phyloP scores from a whole-genome alignment of 1,284 basidiomycete species.

The Ganoderma boninense region DNA sequence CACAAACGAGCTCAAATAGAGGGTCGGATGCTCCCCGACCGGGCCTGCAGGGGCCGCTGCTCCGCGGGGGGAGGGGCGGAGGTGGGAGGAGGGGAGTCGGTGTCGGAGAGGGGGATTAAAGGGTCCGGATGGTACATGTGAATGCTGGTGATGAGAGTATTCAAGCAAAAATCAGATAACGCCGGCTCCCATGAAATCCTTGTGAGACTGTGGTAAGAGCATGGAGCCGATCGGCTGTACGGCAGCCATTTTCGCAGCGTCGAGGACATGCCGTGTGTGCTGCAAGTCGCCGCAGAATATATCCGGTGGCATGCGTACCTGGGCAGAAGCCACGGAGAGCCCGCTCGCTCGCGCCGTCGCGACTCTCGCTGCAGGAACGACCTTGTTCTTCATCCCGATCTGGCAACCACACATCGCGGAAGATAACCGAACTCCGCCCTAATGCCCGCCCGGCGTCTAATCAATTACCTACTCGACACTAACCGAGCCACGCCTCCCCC shows the following conservation, averaged over 20 bases:
- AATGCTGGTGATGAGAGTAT: conserved; percentile 29
- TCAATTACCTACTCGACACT: conserved; percentile 26
- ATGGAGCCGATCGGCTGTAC: conserved; percentile 27
- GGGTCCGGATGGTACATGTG: conserved; percentile 27
- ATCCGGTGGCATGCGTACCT: conserved; percentile 26
- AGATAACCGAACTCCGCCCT: conserved; percentile 33
- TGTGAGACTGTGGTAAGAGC: conserved; percentile 21
- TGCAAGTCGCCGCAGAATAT: conserved; percentile 9
- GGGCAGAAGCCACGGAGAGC: conserved; percentile 1
- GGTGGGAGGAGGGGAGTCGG: neutral
- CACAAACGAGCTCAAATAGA: conserved; percentile 7
- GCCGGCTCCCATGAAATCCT: conserved; percentile 33
- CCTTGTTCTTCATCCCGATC: conserved; percentile 18
- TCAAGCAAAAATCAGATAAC: conserved; percentile 34
- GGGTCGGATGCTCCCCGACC: conserved; percentile 2
- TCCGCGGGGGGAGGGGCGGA: neutral
- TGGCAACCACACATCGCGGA: conserved; percentile 24
- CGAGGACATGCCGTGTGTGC: conserved; percentile 8
- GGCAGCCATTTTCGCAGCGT: conserved; percentile 18
- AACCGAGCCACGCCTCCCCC: neutral
- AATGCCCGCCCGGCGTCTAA: conserved; percentile 31
- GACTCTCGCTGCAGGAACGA: conserved; percentile 11
- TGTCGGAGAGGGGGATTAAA: conserved; percentile 15
- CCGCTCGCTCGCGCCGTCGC: neutral
- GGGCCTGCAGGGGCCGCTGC: neutral